phyloP scores from a whole-genome alignment of 2,329 filamentous ascomycete genomes.

The Aureobasidium uvarum region DNA sequence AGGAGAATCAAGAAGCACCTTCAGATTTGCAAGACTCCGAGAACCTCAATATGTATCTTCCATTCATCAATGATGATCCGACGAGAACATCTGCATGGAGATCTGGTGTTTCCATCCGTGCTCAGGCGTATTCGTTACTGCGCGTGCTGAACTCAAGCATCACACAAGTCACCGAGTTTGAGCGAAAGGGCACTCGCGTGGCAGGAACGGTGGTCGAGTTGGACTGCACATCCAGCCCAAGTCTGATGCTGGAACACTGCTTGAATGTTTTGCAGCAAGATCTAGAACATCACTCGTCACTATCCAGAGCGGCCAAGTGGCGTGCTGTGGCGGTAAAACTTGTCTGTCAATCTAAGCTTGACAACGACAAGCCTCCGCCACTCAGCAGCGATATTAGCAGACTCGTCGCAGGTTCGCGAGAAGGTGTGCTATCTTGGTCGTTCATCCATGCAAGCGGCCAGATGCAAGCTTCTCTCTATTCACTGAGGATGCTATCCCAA shows the following conservation, averaged over 20 bases:
- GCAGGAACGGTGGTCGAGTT: constrained; percentile 26
- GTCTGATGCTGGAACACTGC: constrained; percentile 5
- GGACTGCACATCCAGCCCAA: not conserved
- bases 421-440: constrained; percentile 35
- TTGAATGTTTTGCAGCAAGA: not conserved
- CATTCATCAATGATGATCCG: constrained; percentile 56
- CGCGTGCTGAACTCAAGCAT: constrained; percentile 27
- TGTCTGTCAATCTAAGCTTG: constrained; percentile 25
- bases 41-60: constrained; percentile 59
- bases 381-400: constrained; percentile 11
- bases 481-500: constrained; percentile 45
- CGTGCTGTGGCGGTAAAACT: constrained; percentile 21
- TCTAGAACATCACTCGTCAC: not conserved
- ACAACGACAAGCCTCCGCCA: constrained; percentile 27
- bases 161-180: constrained; percentile 40
- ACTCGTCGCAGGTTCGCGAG: constrained; percentile 21
- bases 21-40: constrained; percentile 27
- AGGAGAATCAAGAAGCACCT: constrained; percentile 30
- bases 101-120: constrained; percentile 40
- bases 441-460: constrained; percentile 44
- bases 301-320: constrained; percentile 26
- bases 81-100: constrained; percentile 46
- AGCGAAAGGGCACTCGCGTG: constrained; percentile 38
- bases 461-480: constrained; percentile 46
- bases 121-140: constrained; percentile 43